Evolutionary conservation across 2,329 filamentous ascomycete species (phyloP), one percentile per base, ranked within the genome.

Genomic region (Pseudofabraea citricarpa): DNA sequence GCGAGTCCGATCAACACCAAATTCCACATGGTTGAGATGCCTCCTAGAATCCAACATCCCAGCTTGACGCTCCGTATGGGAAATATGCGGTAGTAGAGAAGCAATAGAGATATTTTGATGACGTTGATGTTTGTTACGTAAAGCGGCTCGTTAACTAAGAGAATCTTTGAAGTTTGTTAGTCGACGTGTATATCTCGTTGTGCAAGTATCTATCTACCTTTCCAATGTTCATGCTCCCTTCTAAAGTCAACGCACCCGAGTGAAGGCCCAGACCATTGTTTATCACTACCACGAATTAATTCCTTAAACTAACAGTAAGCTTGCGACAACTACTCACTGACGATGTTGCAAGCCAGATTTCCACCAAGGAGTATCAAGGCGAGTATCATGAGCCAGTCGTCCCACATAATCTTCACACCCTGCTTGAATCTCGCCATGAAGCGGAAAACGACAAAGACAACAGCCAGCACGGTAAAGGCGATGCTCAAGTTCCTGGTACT

Each of bases 1-100:
- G n/a, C 6, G n/a, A 36, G n/a, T n/a, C 32, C 32, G 3, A 20
- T 2, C 12, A 63, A 35, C 22, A 38, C 8, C 10, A 36, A 3
- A 10, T 16, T 16, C 32, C 32, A 36, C 4, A 19, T 18, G 4
- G 20, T 16, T n/a, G 13, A 15, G 32, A 36, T 36, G 2, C 10
- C 33, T n/a, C 49, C 58, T 15, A 63, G 36, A 8, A 58, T 49
- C 31, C 48, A 45, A 5, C 48, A 42, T 15, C 47, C 50, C 18
- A 58, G 12, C 38, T 26, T 27, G 26, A 40, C 18, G 19, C n/a
- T 19, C 10, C 24, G 22, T 6, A 31, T 6, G 15, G 38, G 32
- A 21, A 44, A 44, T 13, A 44, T 44, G 21, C 32, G 32, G 22
- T n/a, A 16, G 41, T 44, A 44, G 3, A 44, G 4, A 12, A 39